phyloP scores from a whole-genome alignment of 768 basidiomycete genomes.

The Dentipellis sp. region DNA sequence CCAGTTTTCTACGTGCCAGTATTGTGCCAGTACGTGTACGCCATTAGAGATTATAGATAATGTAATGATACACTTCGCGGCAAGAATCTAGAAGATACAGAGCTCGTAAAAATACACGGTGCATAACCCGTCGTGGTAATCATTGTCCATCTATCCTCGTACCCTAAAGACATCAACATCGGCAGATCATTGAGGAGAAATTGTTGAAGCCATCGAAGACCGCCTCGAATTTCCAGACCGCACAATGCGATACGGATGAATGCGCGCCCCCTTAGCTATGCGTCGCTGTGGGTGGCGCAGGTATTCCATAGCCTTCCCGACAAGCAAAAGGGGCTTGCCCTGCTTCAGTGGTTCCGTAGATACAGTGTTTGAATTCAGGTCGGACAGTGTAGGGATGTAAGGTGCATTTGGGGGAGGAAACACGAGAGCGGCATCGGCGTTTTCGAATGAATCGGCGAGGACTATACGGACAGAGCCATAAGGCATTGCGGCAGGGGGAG shows the following conservation, averaged over 20 bases:
- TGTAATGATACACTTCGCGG: too few relatives aligned
- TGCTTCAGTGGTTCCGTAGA: conserved; percentile 9
- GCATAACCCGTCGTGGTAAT: too few relatives aligned
- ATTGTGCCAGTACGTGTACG: too few relatives aligned
- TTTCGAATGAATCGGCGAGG: conserved; percentile 25
- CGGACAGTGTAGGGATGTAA: conserved; percentile 12
- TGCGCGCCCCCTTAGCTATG: conserved; percentile 35
- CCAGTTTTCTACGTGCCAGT: too few relatives aligned
- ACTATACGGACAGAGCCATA: conserved; percentile 11
- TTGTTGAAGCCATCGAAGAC: neutral
- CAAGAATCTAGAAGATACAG: too few relatives aligned
- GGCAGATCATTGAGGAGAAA: too few relatives aligned
- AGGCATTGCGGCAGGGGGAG: conserved; percentile 2
- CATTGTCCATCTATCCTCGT: too few relatives aligned
- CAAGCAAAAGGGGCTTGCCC: conserved; percentile 31
- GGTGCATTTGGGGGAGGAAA: conserved; percentile 25
- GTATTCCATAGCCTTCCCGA: conserved; percentile 38
- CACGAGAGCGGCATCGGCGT: conserved; percentile 46
- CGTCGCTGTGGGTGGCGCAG: conserved; percentile 35
- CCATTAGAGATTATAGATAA: too few relatives aligned
- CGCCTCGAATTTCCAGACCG: neutral
- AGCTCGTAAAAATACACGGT: too few relatives aligned
- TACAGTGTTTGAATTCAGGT: conserved; percentile 10
- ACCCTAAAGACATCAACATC: too few relatives aligned
- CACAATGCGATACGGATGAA: conserved; percentile 49